Evolutionary conservation across 352 stramenopile genomes (phyloP), one percentile per base, ranked within the genome.

Genomic region (Hyaloperonospora arabidopsidis): DNA sequence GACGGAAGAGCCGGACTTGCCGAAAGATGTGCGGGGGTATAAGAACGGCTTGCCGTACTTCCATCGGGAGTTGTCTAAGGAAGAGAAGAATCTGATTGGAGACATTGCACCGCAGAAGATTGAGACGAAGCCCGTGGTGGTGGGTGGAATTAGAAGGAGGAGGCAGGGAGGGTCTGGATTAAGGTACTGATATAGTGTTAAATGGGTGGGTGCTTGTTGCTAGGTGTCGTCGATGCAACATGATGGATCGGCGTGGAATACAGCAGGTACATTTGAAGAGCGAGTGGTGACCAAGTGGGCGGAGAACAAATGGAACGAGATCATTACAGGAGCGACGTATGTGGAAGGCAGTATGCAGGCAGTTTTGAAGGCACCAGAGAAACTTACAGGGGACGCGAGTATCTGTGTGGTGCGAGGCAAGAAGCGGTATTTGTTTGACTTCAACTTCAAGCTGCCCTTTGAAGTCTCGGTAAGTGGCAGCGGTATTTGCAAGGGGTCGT

Each of bases 71-170:
- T 70, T 98, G 32, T 94, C 87, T 10, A 93, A 97, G 62, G 84
- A 98, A 55, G 91, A 95, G 34, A 97, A 97, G 64, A 78, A 68
- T 40, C 88, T 99, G 66, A 97, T 97, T 54, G 95, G 97, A 52
- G 98, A 98, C 68, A 97, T 93, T 58, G 80, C 82, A 29, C 86
- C 84, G 0, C 84, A 95, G 69, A 90, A 91, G 63, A 84, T 91
- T 32, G 74, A 85, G 46, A 49, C 64, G 1, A 68, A 73, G 13
- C 68, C 68, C 0, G 66, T 69, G 0, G 38, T 49, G 43, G 67
- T 72, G 54, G 54, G 38, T 44, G 38, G 19, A 18, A n/a, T n/a
- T 22, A 21, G 38, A 44, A 21, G 15, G 13, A 44, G 15, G 11
- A 44, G 15, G 13, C 38, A 17, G n/a, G 15, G 38, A 22, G 38